Base-by-base conservation (phyloP, 73 alveolate species). In the Paramecium biaurelia region DNA sequence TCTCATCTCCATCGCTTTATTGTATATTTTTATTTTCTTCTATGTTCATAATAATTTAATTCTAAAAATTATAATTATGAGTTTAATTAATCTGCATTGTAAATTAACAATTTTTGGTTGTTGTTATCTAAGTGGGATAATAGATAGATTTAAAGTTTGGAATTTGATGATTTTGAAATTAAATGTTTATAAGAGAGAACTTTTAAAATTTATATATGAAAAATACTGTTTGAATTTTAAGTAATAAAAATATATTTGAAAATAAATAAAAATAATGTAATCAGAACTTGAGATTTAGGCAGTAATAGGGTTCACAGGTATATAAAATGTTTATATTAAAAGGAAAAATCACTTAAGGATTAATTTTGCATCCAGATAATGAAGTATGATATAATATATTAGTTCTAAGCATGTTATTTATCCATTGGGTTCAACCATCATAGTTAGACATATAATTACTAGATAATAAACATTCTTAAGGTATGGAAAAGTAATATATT, bases 391-490 rank as follows among this genome's bases (percentile, higher is more conserved):
- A 24, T 30, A 10, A 12, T 67, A 20, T 67, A 12, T 30, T 30
- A 30, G 20, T 10, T 30, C 3, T 26, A 30, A 67, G 96, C 99
- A 97, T 74, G 84, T 98, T 76, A 93, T 98, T 72, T 98, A 94
- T 92, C 99, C 99, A 70, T 92, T 98, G 70, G 99, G 99, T 32
- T 93, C 98, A 57, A 96, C 98, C 56, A 97, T 97, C 43, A 98
- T 97, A 76, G 98, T 97, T 49, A 90, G 99, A 79, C 98, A 97
- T 93, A 96, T 97, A 70, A 94, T 96, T 86, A 76, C 96, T 12
- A 93, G 99, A 76, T 28, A 53, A 58, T 45, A 92, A 92, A 85
- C 95, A 37, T 94, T 94, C 74, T 32, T 67, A 67, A 67, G 84
- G 84, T 67, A 67, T 30, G 45, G 21, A 30, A 4, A 67, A 14